Conservation (phyloP, 306 rosid species). For the Cucumis melo region DNA sequence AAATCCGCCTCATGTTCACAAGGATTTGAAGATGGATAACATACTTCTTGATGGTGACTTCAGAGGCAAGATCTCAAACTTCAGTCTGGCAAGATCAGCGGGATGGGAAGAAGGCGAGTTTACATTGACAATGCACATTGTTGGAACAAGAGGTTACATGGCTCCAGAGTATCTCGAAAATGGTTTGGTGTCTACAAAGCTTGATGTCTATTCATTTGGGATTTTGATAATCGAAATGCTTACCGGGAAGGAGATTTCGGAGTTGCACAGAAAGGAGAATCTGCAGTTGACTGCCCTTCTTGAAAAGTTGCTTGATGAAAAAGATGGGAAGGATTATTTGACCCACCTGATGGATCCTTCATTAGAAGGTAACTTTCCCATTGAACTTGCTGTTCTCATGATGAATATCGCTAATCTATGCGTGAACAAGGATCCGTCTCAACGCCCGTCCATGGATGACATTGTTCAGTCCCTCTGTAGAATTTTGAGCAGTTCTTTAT, state of each 20-base stretch:
- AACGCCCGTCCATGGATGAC: constrained; percentile 60
- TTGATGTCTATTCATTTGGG: constrained; percentile 81
- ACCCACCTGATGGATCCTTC: constrained; percentile 44
- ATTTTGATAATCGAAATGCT: constrained; percentile 49
- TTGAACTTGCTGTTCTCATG: constrained; percentile 39
- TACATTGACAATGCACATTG: constrained; percentile 59
- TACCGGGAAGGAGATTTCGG: constrained; percentile 58
- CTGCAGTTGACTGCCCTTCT: constrained; percentile 20
- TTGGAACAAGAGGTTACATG: constrained; percentile 85
- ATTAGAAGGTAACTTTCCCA: constrained; percentile 35
- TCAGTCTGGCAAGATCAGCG: constrained; percentile 46
- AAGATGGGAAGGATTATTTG: constrained; percentile 27
- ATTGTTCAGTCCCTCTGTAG: constrained; percentile 43
- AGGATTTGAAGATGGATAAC: constrained; percentile 52
- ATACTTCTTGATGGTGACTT: constrained; percentile 51
- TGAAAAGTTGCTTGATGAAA: constrained; percentile 14
- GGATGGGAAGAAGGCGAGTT: constrained; percentile 35
- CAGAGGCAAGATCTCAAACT: constrained; percentile 54
- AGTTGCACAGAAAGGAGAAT: constrained; percentile 24
- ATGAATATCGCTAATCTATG: constrained; percentile 31
- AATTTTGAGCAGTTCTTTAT: constrained; percentile 41
- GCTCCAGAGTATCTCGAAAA: constrained; percentile 85
- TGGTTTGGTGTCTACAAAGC: constrained; percentile 63
- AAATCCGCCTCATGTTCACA: constrained; percentile 62
- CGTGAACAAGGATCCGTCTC: constrained; percentile 41